A percentile compares a stretch with the other conserved stretches of the same genome.
These are phyloP conservation scores for Sporobolomyces pararoseus DNA, from an alignment of 768 basidiomycete species.

Conservation along the genomic window DNA sequence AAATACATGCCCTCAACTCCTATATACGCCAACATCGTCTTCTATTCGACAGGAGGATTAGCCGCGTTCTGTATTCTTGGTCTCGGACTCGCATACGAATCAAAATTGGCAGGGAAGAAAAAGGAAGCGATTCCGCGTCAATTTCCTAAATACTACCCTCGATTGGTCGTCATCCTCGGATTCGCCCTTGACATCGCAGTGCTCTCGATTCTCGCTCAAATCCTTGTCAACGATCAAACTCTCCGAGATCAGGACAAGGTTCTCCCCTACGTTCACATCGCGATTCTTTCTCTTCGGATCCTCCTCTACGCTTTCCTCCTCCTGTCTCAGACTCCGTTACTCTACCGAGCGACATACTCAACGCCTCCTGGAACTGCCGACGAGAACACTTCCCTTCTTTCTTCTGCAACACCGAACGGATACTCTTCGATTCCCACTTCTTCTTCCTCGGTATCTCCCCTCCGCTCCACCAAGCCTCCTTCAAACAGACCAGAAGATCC, in stretches of 20 bases:
- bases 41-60: constrained; percentile 79
- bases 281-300: constrained; percentile 33
- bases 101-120: constrained; percentile 67
- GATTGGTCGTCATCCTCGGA: constrained; percentile 56
- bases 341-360: constrained; percentile 34
- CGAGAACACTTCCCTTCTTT: constrained; percentile 32
- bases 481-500: constrained; percentile 54
- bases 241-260: constrained; percentile 48
- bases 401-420: neutral
- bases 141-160: constrained; percentile 51
- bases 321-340: constrained; percentile 25
- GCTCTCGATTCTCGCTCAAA: constrained; percentile 57
- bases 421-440: constrained; percentile 6
- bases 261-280: constrained; percentile 51
- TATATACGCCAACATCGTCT: constrained; percentile 87
- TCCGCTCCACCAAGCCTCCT: constrained; percentile 38
- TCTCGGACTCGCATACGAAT: constrained; percentile 65
- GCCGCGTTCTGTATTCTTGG: constrained; percentile 46
- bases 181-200: constrained; percentile 62
- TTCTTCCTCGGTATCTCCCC: constrained; percentile 4
- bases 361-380: neutral
- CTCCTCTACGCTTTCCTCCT: constrained; percentile 36
- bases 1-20: constrained; percentile 68
- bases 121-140: constrained; percentile 62
- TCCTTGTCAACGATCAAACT: constrained; percentile 47